These are phyloP conservation scores for Eucommia ulmoides DNA, from an alignment of 257 asterid genomes.

Conservation along the genomic window DNA sequence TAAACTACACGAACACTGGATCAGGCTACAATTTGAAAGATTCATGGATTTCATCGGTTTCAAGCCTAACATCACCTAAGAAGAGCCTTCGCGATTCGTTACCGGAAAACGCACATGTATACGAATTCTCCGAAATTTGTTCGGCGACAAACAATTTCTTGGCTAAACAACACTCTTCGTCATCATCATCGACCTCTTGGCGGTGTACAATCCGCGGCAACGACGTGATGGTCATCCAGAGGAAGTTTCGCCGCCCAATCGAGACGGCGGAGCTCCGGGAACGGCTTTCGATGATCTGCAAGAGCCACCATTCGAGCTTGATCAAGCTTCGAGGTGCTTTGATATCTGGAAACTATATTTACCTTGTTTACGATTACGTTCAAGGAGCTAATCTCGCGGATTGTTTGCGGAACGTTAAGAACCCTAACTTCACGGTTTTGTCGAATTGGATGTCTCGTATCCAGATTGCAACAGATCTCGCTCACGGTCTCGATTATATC, in stretches of 20 bases:
- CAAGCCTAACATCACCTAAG: conserved; percentile 44
- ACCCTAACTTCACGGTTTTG: conserved; percentile 59
- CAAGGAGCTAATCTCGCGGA: conserved; percentile 51
- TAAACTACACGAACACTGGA: conserved; percentile 8
- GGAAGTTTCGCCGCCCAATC: conserved; percentile 52
- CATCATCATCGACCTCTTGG: conserved; percentile 89
- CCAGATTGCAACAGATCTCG: conserved; percentile 59
- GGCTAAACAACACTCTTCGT: conserved; percentile 52
- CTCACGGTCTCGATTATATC: conserved; percentile 81
- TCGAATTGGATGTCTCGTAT: conserved; percentile 61
- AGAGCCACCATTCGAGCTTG: conserved; percentile 75
- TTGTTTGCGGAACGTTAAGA: conserved; percentile 49
- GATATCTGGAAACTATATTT: conserved; percentile 45
- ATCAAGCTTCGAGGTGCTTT: conserved; percentile 64
- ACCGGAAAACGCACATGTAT: conserved; percentile 48
- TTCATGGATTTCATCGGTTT: conserved; percentile 36
- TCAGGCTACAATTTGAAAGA: conserved; percentile 21
- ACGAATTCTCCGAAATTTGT: conserved; percentile 75
- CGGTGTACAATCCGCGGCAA: conserved; percentile 53
- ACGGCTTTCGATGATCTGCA: conserved; percentile 49
- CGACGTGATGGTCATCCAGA: conserved; percentile 63
- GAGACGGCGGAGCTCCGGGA: conserved; percentile 40
- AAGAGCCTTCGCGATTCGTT: conserved; percentile 47
- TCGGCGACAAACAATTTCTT: conserved; percentile 91
- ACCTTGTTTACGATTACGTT: conserved; percentile 59